Conservation (phyloP, 441 rosid species). For the Pelargonium fulgidum region DNA sequence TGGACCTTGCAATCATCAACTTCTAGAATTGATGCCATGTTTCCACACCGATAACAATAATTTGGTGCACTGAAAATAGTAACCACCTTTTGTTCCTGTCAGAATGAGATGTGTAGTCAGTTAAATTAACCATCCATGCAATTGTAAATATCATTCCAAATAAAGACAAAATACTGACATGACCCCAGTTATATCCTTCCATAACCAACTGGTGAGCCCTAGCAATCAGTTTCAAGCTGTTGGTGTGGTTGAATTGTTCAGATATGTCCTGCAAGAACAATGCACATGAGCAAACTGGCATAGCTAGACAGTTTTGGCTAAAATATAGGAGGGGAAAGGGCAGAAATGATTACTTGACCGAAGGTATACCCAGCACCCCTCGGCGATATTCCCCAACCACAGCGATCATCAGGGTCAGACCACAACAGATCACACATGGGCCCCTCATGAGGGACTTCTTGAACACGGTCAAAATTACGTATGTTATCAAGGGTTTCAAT, state of each 20-base stretch:
- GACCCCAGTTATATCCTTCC: conserved; percentile 98
- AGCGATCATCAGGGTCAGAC: conserved; percentile 96
- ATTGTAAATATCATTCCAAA: neutral
- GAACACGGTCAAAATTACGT: conserved; percentile 86
- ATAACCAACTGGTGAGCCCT: conserved; percentile 93
- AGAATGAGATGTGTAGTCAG: conserved; percentile 8
- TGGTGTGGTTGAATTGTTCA: conserved; percentile 86
- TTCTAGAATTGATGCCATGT: conserved; percentile 92
- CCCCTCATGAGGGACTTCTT: conserved; percentile 97
- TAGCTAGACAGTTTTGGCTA: neutral
- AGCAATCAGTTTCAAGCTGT: conserved; percentile 79
- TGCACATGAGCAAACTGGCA: no score
- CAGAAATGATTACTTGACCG: conserved; percentile 55
- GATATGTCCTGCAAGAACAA: conserved; percentile 39
- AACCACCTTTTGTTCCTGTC: conserved; percentile 91
- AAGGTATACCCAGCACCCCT: conserved; percentile 96
- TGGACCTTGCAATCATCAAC: conserved; percentile 80
- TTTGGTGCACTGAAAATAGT: conserved; percentile 72
- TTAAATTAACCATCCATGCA: neutral
- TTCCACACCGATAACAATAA: conserved; percentile 50
- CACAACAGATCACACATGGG: conserved; percentile 96
- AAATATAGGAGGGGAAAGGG: neutral
- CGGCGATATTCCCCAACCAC: conserved; percentile 98
- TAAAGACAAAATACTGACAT: conserved; percentile 38
- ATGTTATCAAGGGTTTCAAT: conserved; percentile 92